Evolutionary conservation across 140 eudicot species (phyloP), one percentile per base, ranked within the genome.

Genomic region (Stevia rebaudiana): DNA sequence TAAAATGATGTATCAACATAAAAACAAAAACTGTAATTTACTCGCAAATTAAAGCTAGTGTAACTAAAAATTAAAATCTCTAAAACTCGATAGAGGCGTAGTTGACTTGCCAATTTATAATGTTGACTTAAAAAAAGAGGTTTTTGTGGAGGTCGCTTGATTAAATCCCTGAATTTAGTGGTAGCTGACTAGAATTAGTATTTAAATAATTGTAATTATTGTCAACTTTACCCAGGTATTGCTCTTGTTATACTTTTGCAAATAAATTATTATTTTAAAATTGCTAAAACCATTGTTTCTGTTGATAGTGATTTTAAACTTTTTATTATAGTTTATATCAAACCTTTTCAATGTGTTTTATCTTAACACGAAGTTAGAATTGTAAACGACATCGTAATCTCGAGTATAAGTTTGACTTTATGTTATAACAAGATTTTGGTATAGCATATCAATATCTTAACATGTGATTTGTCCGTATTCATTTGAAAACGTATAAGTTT

Each of bases 101-200:
- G 79, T 75, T 75, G 79, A 75, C 79, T 24, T 64, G 67, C 57
- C 36, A 24, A 53, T 63, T 44, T 23, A 25, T 41, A 54, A 43
- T 17, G 22, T 67, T 67, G 69, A 65, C 78, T 36, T 50, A 22
- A 39, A 48, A 58, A 58, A 67, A 39, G 58, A 23, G 44, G 55
- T 11, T 67, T 63, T 58, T 74, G 58, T 51, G 78, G 74, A 67
- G 46, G 37, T 39, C 42, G 48, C 68, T 48, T 68, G 12, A 52
- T 68, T 23, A 56, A 58, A 74, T 66, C 63, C 69, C 79, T 22
- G 74, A 67, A 36, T 75, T 75, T 68, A 75, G 75, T 75, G 79
- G 75, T 60, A 68, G 74, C 75, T 75, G 79, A 75, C 79, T 75
- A 68, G 70, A 68, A 68, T 60, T 75, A 59, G 15, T 60, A 31